phyloP scores from a whole-genome alignment of 2,329 filamentous ascomycete species.

The Penicillium janthinellum region DNA sequence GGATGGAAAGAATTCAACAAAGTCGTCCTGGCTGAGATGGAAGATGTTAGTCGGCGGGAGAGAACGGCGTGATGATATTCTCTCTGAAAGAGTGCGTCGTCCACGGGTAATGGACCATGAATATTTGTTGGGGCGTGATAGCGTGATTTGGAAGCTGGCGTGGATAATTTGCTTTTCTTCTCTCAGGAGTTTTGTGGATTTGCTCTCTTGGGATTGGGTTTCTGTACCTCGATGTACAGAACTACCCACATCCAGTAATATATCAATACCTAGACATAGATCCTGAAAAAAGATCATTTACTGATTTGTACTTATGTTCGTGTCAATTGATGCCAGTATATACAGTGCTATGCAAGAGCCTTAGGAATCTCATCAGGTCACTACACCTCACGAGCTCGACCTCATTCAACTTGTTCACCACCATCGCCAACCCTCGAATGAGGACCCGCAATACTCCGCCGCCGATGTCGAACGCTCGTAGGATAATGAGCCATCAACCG shows the following conservation, averaged over 20 bases:
- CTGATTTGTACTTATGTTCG: background rate
- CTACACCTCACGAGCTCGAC: too few relatives aligned
- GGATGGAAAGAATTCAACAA: slow-evolving; percentile 70
- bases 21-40: slow-evolving; percentile 67
- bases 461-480: slow-evolving; percentile 27
- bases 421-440: slow-evolving; percentile 15
- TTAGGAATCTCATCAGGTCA: background rate
- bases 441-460: slow-evolving; percentile 28
- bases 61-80: slow-evolving; percentile 11
- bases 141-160: slow-evolving; percentile 2
- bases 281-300: slow-evolving; percentile 1
- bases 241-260: background rate
- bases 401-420: slow-evolving; percentile 7
- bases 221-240: background rate
- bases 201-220: background rate
- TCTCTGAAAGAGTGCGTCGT: background rate
- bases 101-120: slow-evolving; percentile 15
- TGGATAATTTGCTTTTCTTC: slow-evolving; percentile 1
- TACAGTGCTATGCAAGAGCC: background rate
- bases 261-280: slow-evolving; percentile 20
- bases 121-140: slow-evolving; percentile 14
- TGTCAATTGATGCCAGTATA: slow-evolving; percentile 2
- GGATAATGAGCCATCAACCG: slow-evolving; percentile 31
- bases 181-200: slow-evolving; percentile 6
- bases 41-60: slow-evolving; percentile 52